Evolutionary conservation across 257 asterid species (phyloP).

Genomic region (Penstemon davidsonii): DNA sequence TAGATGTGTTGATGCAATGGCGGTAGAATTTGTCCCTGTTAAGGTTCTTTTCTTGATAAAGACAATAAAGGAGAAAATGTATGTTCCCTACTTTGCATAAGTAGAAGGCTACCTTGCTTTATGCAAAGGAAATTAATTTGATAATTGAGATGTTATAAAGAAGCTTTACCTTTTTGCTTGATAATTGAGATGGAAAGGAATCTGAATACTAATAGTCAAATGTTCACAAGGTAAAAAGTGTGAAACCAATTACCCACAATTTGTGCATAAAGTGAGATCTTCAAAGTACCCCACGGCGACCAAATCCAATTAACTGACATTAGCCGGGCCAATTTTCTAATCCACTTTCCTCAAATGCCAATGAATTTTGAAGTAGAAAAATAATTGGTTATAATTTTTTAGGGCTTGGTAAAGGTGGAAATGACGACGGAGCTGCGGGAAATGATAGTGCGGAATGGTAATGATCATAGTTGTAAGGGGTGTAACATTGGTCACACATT

Average conservation of each 20-base stretch:
- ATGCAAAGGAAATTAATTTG: slow-evolving; percentile 6
- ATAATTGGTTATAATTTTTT: too few species aligned
- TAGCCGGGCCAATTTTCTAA: too few species aligned
- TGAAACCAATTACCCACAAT: slow-evolving; percentile 1
- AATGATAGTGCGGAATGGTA: too few species aligned
- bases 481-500: too few species aligned
- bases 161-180: not conserved
- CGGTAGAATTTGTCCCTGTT: slow-evolving; percentile 19
- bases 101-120: slow-evolving; percentile 32
- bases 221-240: not conserved
- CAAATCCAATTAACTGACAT: too few species aligned
- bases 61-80: slow-evolving; percentile 30
- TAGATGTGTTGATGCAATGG: slow-evolving; percentile 21
- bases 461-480: too few species aligned
- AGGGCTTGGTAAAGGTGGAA: too few species aligned
- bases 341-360: too few species aligned
- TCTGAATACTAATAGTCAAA: slow-evolving; percentile 18
- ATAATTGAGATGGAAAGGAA: slow-evolving; percentile 7
- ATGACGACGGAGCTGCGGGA: too few species aligned
- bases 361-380: too few species aligned
- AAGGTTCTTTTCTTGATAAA: slow-evolving; percentile 46
- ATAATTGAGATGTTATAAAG: slow-evolving; percentile 11
- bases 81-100: slow-evolving; percentile 28
- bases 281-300: not conserved
- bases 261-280: not conserved